These are phyloP conservation scores for Proliferodiscus dingleyae DNA, from an alignment of 2,329 filamentous ascomycete genomes.

Conservation along the genomic window DNA sequence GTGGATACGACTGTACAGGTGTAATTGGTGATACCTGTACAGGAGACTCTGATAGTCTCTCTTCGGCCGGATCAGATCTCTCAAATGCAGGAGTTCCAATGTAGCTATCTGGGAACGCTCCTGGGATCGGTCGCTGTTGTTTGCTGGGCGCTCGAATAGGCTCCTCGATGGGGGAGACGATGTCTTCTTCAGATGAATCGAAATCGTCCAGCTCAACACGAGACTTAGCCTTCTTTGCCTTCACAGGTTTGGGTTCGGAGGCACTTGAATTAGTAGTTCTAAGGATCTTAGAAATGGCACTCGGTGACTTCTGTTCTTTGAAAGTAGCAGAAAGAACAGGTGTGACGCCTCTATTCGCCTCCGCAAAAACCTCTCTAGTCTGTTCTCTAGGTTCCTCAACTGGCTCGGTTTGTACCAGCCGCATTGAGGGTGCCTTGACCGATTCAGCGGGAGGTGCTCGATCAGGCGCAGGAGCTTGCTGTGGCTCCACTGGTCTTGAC, in stretches of 20 bases:
- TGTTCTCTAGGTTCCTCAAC: constrained; percentile 13
- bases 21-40: constrained; percentile 58
- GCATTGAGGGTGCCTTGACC: constrained; percentile 28
- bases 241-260: constrained; percentile 47
- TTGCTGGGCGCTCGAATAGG: constrained; percentile 18
- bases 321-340: constrained; percentile 35
- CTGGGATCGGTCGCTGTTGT: constrained; percentile 30
- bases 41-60: constrained; percentile 62
- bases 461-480: constrained; percentile 24
- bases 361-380: constrained; percentile 34
- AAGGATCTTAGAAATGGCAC: constrained; percentile 40
- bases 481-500: constrained; percentile 19
- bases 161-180: constrained; percentile 23
- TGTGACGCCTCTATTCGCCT: constrained; percentile 32
- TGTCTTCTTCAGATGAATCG: constrained; percentile 42
- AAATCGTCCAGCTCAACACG: constrained; percentile 68
- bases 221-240: constrained; percentile 54
- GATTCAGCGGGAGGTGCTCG: constrained; percentile 23
- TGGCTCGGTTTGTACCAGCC: constrained; percentile 27
- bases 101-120: constrained; percentile 33
- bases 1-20: constrained; percentile 47
- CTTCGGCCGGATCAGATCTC: constrained; percentile 31
- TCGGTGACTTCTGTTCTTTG: constrained; percentile 38
- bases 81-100: constrained; percentile 27
- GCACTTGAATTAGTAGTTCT: constrained; percentile 36